Conservation (phyloP, 371 early-diverging fungal genomes). For the Syncephalastrum contaminatum region DNA sequence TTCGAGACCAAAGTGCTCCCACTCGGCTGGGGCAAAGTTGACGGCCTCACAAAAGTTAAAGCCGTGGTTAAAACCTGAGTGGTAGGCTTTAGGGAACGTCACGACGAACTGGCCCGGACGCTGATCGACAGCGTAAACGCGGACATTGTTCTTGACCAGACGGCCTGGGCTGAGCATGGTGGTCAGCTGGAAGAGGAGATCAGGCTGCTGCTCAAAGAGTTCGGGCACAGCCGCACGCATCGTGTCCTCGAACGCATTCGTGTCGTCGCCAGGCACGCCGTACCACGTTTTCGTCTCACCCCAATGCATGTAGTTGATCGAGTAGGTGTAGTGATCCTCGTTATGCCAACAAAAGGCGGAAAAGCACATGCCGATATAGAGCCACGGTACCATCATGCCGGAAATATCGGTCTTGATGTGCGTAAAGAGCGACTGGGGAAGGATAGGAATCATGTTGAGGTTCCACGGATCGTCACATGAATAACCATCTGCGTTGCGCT, state of each 20-base stretch:
- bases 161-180: conserved; percentile 87
- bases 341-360: conserved; percentile 98
- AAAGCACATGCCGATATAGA: conserved; percentile 96
- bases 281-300: conserved; percentile 99
- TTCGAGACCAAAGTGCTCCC: conserved; percentile 82
- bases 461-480: conserved; percentile 67
- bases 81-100: conserved; percentile 95
- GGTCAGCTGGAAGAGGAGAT: conserved; percentile 89
- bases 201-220: conserved; percentile 88
- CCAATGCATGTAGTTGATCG: conserved; percentile 95
- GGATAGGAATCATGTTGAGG: conserved; percentile 81
- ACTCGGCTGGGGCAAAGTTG: conserved; percentile 92
- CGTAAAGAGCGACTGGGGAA: conserved; percentile 81
- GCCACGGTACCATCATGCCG: conserved; percentile 97
- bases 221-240: conserved; percentile 85
- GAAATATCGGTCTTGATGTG: conserved; percentile 87
- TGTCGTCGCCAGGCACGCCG: conserved; percentile 86
- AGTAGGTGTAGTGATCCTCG: conserved; percentile 96
- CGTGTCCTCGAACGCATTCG: conserved; percentile 79
- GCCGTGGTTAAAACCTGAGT: conserved; percentile 96
- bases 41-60: conserved; percentile 97
- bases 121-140: conserved; percentile 83
- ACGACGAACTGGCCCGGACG: conserved; percentile 93
- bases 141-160: conserved; percentile 73
- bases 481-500: conserved; percentile 10